Percentiles rank a stretch among this genome's conserved stretches.
These are phyloP conservation scores for Diaporthe nobilis DNA, from an alignment of 2,329 filamentous ascomycete species.

Conservation along the genomic window DNA sequence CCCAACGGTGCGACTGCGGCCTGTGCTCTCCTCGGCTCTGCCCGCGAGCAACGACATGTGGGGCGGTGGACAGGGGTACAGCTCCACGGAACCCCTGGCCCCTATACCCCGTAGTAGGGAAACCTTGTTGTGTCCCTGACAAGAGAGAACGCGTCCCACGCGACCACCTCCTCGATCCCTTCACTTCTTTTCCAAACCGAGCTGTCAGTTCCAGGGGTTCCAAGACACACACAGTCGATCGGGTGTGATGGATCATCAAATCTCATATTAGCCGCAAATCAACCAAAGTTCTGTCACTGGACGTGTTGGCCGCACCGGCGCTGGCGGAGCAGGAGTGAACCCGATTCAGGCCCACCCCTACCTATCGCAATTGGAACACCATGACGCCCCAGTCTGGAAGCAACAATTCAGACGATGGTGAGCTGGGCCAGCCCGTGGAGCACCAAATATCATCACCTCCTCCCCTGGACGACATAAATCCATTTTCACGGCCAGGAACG, in stretches of 20 bases:
- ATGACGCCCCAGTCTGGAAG: background rate
- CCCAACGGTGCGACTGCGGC: conserved; percentile 12
- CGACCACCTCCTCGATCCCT: background rate
- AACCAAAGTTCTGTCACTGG: background rate
- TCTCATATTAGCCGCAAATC: background rate
- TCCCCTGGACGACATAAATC: background rate
- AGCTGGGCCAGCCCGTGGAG: background rate
- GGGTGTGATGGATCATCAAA: background rate
- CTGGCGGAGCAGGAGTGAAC: background rate
- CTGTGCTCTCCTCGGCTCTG: conserved; percentile 26
- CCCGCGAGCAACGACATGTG: conserved; percentile 11
- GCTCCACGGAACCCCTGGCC: conserved; percentile 18
- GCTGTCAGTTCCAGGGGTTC: conserved; percentile 15
- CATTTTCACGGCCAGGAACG: conserved; percentile 50
- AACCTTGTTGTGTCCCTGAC: conserved; percentile 16
- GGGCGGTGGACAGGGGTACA: background rate
- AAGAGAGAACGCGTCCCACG: conserved; percentile 15
- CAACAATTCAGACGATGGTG: background rate
- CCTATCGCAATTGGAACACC: background rate
- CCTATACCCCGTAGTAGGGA: too few relatives aligned
- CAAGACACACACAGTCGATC: background rate
- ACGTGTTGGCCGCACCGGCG: background rate
- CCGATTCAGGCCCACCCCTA: background rate
- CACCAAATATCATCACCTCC: conserved; percentile 4
- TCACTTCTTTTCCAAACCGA: background rate